Conservation (phyloP, 768 basidiomycete genomes). For the Albatrellus ellisii region DNA sequence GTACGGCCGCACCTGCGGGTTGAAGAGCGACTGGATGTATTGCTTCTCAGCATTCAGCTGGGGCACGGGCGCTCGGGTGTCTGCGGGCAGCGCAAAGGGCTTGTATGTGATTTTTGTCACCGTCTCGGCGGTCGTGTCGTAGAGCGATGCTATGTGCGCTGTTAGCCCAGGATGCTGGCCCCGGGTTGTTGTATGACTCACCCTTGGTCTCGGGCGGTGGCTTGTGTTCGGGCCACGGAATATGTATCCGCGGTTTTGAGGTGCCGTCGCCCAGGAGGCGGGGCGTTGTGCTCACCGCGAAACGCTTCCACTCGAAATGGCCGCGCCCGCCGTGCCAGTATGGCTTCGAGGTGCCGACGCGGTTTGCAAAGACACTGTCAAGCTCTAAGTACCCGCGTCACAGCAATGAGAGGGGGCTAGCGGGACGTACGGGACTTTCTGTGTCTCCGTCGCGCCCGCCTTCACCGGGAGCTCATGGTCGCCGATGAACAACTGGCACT, state of each 20-base stretch:
- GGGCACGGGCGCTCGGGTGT: constrained; percentile 17
- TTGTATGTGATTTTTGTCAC: constrained; percentile 62
- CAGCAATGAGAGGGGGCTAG: neutral
- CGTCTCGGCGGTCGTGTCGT: constrained; percentile 50
- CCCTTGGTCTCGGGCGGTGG: constrained; percentile 30
- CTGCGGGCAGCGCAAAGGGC: constrained; percentile 35
- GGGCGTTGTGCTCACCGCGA: constrained; percentile 53
- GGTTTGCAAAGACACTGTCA: constrained; percentile 69
- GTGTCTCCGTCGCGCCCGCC: constrained; percentile 14
- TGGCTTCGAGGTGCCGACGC: constrained; percentile 48
- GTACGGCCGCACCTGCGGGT: constrained; percentile 28
- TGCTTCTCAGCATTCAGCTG: constrained; percentile 35
- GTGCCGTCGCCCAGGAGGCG: constrained; percentile 28
- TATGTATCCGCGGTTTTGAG: constrained; percentile 21
- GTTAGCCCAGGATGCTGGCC: neutral
- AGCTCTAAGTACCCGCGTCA: neutral
- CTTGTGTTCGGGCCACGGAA: constrained; percentile 60
- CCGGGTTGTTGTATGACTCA: constrained; percentile 20
- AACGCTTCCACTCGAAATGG: constrained; percentile 62
- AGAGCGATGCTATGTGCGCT: constrained; percentile 42
- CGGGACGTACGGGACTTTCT: constrained; percentile 18
- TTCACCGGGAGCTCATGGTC: constrained; percentile 44
- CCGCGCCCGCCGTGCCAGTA: constrained; percentile 41
- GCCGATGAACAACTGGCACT: constrained; percentile 68
- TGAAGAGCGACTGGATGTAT: constrained; percentile 40